Conservation (phyloP, 2,329 filamentous ascomycete genomes). For the Xylaria sp. region DNA sequence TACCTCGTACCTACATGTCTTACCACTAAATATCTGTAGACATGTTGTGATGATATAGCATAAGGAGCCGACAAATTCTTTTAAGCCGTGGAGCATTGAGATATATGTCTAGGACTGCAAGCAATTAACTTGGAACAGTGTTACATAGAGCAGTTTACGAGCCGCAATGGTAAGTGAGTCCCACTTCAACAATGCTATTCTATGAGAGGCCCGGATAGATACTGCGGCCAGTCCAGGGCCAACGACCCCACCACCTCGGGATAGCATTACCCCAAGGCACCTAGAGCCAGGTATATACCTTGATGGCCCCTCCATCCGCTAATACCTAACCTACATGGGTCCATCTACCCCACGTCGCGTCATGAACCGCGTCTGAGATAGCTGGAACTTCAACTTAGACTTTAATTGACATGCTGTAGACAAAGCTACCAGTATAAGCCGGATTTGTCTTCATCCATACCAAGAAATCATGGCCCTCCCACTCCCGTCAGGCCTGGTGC, state of each 20-base stretch:
- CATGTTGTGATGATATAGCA: too few relatives aligned
- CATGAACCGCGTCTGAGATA: conserved; percentile 25
- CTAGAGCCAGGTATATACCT: neutral
- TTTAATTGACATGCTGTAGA: too few relatives aligned
- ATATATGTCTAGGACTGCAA: too few relatives aligned
- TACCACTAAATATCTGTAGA: too few relatives aligned
- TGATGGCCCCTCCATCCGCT: too few relatives aligned
- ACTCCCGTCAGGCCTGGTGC: conserved; percentile 69
- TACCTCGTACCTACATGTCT: too few relatives aligned
- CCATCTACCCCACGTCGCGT: conserved; percentile 32
- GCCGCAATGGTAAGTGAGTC: neutral
- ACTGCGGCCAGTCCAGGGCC: neutral
- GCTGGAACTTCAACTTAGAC: neutral
- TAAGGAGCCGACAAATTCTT: too few relatives aligned
- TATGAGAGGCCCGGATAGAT: too few relatives aligned
- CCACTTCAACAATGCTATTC: neutral
- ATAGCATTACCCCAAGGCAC: neutral
- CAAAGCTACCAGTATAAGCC: neutral
- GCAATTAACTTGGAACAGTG: too few relatives aligned
- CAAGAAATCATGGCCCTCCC: conserved; percentile 47
- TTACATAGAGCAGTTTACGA: neutral
- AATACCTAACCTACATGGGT: neutral
- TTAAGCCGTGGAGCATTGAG: too few relatives aligned
- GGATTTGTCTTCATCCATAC: conserved; percentile 21
- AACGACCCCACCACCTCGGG: neutral